Percentiles rank a stretch among this genome's conserved stretches.
These are phyloP conservation scores for Blastocrithidia nonstop DNA, from an alignment of 208 protist genomes.

Conservation along the genomic window DNA sequence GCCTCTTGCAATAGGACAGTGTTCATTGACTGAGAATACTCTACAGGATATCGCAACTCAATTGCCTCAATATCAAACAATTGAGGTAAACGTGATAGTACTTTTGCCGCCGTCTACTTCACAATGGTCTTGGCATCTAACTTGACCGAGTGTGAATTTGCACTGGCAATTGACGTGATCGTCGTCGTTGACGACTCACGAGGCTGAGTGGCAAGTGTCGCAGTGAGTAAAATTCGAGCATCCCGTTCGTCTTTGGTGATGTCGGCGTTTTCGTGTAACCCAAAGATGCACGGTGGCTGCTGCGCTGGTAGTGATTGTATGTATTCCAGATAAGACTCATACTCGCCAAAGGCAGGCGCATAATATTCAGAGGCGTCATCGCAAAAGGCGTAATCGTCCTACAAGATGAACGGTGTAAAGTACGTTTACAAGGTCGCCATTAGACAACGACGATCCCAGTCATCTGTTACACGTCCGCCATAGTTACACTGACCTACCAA, in stretches of 20 bases:
- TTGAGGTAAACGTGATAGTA: constrained; percentile 71
- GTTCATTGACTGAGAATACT: constrained; percentile 92
- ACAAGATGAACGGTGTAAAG: constrained; percentile 72
- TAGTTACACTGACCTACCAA: constrained; percentile 89
- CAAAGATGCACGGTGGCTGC: constrained; percentile 86
- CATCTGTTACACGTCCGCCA: constrained; percentile 88
- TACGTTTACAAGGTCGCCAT: constrained; percentile 82
- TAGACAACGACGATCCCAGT: constrained; percentile 87
- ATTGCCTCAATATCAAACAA: constrained; percentile 87
- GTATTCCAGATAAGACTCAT: constrained; percentile 75
- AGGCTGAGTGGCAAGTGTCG: constrained; percentile 80
- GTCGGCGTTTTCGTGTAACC: constrained; percentile 89
- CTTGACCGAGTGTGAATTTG: constrained; percentile 9
- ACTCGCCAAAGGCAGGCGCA: constrained; percentile 63
- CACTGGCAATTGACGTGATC: not conserved
- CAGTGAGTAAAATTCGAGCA: constrained; percentile 66
- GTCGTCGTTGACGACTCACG: constrained; percentile 21
- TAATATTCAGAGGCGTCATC: constrained; percentile 74
- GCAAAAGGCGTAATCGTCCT: constrained; percentile 86
- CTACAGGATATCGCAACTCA: constrained; percentile 66
- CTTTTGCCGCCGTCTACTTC: constrained; percentile 69
- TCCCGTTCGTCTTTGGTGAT: constrained; percentile 91
- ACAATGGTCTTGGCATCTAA: constrained; percentile 79
- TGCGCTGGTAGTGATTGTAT: constrained; percentile 63
- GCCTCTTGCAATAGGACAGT: constrained; percentile 89